A percentile compares a stretch with the other conserved stretches of the same genome.
Conservation (phyloP, 495 filamentous ascomycete genomes). For the Penicillium samsonianum region DNA sequence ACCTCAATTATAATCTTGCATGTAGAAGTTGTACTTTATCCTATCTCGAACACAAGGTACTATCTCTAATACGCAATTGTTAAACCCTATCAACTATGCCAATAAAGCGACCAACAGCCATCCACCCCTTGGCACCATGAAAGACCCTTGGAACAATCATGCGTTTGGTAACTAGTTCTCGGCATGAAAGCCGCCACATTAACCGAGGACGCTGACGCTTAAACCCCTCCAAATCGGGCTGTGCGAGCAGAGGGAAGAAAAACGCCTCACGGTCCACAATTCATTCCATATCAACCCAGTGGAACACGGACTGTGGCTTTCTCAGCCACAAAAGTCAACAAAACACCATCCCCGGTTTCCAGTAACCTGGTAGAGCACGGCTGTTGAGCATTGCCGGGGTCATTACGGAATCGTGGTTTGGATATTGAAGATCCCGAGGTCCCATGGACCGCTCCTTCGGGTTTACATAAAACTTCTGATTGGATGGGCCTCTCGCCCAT, state of each 20-base stretch:
- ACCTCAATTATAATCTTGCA: neutral
- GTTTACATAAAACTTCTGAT: neutral
- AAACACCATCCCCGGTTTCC: conserved; percentile 18
- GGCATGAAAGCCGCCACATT: neutral
- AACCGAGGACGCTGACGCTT: neutral
- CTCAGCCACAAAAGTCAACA: neutral
- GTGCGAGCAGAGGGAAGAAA: neutral
- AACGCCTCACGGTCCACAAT: neutral
- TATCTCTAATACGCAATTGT: neutral
- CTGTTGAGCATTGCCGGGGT: neutral
- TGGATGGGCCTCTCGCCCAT: conserved; percentile 3
- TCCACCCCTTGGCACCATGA: neutral
- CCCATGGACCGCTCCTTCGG: conserved; percentile 11
- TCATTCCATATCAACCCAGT: neutral
- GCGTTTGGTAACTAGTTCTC: neutral
- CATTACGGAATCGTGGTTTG: neutral
- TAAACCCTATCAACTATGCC: neutral
- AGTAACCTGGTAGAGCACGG: conserved; percentile 25
- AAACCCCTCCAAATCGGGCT: neutral
- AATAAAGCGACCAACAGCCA: neutral
- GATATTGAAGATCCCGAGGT: neutral
- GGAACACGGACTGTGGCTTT: neutral
- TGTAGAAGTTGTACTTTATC: neutral
- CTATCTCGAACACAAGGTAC: neutral
- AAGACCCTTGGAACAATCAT: neutral